Conservation (phyloP, 345 rosid species). For the Barbarea vulgaris region DNA sequence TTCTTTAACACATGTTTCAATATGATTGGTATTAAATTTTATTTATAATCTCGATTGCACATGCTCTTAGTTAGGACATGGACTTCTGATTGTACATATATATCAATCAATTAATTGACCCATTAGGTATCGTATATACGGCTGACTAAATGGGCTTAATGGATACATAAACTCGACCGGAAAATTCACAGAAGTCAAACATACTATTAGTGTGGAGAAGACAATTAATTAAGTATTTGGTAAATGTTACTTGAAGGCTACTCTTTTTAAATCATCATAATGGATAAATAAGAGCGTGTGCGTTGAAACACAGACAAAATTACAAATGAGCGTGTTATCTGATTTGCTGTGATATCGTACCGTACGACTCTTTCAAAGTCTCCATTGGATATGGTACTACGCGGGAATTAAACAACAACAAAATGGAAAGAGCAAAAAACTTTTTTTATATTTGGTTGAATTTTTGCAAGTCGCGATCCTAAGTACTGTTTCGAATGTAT, state of each 20-base stretch:
- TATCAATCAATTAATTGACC: not conserved
- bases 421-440: not conserved
- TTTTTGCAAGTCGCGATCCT: not conserved
- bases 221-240: not conserved
- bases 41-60: no score
- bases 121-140: not conserved
- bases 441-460: not conserved
- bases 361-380: constrained; percentile 25
- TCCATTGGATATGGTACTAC: not conserved
- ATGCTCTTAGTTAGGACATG: not conserved
- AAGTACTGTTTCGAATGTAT: not conserved
- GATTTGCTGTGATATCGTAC: constrained; percentile 3
- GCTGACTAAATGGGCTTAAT: constrained; percentile 15
- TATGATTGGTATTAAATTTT: no score
- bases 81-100: not conserved
- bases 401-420: not conserved
- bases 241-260: constrained; percentile 15
- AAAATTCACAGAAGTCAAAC: not conserved
- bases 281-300: not conserved
- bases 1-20: no score
- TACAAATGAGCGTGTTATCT: constrained; percentile 3
- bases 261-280: not conserved
- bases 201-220: not conserved
- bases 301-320: constrained; percentile 7
- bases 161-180: not conserved